A percentile compares a stretch with the other conserved stretches of the same genome.
These are phyloP conservation scores for Mycena amicta DNA, from an alignment of 768 basidiomycete genomes.

Conservation along the genomic window DNA sequence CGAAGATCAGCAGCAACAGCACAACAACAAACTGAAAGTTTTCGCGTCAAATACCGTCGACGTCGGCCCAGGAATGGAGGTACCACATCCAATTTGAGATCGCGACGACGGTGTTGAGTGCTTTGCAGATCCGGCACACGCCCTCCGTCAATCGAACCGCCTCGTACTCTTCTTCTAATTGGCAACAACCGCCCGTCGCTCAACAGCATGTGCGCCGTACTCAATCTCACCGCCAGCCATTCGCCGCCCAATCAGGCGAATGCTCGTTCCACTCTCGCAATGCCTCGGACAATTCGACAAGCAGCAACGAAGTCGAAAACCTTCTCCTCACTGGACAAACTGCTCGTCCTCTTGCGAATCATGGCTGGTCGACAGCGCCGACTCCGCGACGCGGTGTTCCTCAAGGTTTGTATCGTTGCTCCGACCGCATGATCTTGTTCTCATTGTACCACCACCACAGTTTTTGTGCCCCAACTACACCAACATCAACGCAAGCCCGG, in stretches of 20 bases:
- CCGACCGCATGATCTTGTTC: background rate
- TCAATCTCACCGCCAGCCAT: slow-evolving; percentile 54
- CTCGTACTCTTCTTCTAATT: slow-evolving; percentile 34
- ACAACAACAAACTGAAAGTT: slow-evolving; percentile 26
- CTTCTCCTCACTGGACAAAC: slow-evolving; percentile 45
- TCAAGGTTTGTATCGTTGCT: slow-evolving; percentile 27
- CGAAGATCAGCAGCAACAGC: slow-evolving; percentile 28
- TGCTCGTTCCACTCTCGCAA: slow-evolving; percentile 47
- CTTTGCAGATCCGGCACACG: slow-evolving; percentile 69
- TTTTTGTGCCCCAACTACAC: slow-evolving; percentile 40
- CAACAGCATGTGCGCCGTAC: slow-evolving; percentile 35
- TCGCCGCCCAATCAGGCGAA: slow-evolving; percentile 36
- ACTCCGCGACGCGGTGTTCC: slow-evolving; percentile 26
- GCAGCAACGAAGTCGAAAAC: slow-evolving; percentile 76
- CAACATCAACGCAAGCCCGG: slow-evolving; percentile 37
- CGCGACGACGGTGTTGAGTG: too few relatives aligned
- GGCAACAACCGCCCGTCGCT: slow-evolving; percentile 35
- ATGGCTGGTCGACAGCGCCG: slow-evolving; percentile 40
- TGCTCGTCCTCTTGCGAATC: slow-evolving; percentile 25
- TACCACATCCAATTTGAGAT: slow-evolving; percentile 37
- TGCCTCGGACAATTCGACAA: slow-evolving; percentile 56
- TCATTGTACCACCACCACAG: slow-evolving; percentile 30
- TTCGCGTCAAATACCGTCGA: slow-evolving; percentile 40
- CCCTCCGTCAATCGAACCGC: slow-evolving; percentile 58
- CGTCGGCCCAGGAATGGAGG: slow-evolving; percentile 65